Conservation (phyloP, 139 green algal genomes). For the Bryopsis sp. region DNA sequence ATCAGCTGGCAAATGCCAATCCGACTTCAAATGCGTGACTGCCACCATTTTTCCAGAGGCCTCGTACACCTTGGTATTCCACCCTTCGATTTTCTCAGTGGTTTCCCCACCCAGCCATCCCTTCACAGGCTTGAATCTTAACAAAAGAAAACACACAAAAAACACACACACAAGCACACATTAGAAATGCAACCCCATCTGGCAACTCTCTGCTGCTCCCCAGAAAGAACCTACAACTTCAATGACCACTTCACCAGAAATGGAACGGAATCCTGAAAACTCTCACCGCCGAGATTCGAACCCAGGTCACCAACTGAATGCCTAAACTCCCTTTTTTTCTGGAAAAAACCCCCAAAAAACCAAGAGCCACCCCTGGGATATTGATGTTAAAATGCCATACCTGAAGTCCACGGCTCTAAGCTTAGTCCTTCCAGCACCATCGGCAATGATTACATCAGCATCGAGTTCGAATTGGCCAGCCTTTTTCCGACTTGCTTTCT, state of each 20-base stretch:
- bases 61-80: constrained; percentile 46
- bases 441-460: constrained; percentile 10
- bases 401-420: constrained; percentile 11
- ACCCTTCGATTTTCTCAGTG: constrained; percentile 29
- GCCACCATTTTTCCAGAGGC: constrained; percentile 39
- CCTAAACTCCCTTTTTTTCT: too few species aligned
- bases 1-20: constrained; percentile 23
- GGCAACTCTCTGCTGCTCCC: background rate
- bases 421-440: constrained; percentile 19
- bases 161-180: background rate
- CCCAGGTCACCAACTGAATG: too few species aligned
- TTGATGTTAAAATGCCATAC: background rate
- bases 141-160: background rate
- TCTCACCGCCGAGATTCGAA: too few species aligned
- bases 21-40: constrained; percentile 29
- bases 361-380: too few species aligned
- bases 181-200: background rate
- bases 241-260: too few species aligned
- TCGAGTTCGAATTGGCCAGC: constrained; percentile 13
- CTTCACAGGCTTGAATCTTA: constrained; percentile 22
- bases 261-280: too few species aligned
- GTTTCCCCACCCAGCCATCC: constrained; percentile 26
- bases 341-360: too few species aligned
- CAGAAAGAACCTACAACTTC: too few species aligned
- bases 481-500: constrained; percentile 15